Evolutionary conservation across 768 basidiomycete species (phyloP).

Genomic region (Lactarius akahatsu): DNA sequence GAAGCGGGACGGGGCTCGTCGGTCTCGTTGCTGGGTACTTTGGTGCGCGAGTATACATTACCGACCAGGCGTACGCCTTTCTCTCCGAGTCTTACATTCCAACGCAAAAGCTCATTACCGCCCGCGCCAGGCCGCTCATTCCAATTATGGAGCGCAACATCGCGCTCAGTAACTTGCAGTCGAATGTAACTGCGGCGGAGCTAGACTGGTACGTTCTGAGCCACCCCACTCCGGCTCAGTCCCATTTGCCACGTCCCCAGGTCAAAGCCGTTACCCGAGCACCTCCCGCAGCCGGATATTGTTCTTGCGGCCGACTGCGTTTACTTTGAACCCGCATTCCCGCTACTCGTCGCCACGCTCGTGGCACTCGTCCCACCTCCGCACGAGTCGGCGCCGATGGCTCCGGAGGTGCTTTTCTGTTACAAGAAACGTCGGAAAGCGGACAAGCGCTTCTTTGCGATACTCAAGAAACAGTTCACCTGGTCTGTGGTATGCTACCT

Average conservation of each 20-base stretch:
- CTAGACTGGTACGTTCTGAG: slow-evolving; percentile 70
- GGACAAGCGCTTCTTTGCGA: slow-evolving; percentile 80
- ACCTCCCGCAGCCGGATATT: slow-evolving; percentile 54
- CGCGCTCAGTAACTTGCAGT: slow-evolving; percentile 55
- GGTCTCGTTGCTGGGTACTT: slow-evolving; percentile 77
- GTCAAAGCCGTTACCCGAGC: slow-evolving; percentile 58
- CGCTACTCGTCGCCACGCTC: slow-evolving; percentile 79
- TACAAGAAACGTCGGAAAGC: slow-evolving; percentile 95
- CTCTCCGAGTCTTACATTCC: not conserved
- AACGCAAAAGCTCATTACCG: slow-evolving; percentile 46
- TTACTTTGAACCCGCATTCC: slow-evolving; percentile 92
- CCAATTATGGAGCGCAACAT: slow-evolving; percentile 79
- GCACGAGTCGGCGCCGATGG: slow-evolving; percentile 20
- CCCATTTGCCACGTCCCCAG: slow-evolving; percentile 38
- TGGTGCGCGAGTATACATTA: slow-evolving; percentile 68
- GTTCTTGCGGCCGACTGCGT: slow-evolving; percentile 94
- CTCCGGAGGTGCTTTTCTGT: slow-evolving; percentile 74
- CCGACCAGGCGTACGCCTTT: slow-evolving; percentile 82
- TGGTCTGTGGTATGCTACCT: slow-evolving; percentile 58
- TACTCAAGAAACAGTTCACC: slow-evolving; percentile 74
- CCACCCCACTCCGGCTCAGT: not conserved
- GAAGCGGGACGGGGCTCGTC: slow-evolving; percentile 92
- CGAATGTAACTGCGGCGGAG: slow-evolving; percentile 59
- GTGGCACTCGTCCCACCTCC: slow-evolving; percentile 50
- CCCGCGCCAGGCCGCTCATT: slow-evolving; percentile 59